Percentiles rank a stretch among this genome's conserved stretches.
Evolutionary conservation across 805 yeast species (phyloP).

Genomic region (Lipomyces spencermartinsiae): DNA sequence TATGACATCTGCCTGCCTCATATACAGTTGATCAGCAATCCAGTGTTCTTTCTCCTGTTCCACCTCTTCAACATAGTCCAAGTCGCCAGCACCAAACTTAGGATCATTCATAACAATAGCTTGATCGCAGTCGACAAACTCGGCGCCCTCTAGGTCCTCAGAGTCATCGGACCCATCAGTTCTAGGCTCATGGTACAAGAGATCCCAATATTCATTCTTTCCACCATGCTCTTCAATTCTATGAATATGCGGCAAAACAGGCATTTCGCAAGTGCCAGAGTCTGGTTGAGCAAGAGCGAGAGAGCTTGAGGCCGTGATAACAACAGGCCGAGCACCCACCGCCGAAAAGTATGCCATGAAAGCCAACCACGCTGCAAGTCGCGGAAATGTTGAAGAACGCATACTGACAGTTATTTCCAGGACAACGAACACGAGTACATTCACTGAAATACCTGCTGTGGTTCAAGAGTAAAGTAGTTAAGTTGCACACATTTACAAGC

Average conservation of each 20-base stretch:
- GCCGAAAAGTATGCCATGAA: not conserved
- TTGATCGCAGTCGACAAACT: constrained; percentile 2
- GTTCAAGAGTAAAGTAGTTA: not conserved
- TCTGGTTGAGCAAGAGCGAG: not conserved
- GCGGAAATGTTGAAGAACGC: not conserved
- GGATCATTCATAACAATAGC: not conserved
- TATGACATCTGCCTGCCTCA: not conserved
- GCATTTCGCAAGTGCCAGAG: constrained; percentile 10
- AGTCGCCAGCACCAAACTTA: constrained; percentile 13
- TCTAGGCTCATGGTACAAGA: constrained; percentile 4
- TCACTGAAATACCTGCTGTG: not conserved
- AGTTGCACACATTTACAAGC: not conserved
- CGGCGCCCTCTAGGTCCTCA: not conserved
- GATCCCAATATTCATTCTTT: constrained; percentile 2
- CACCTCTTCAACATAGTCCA: constrained; percentile 12
- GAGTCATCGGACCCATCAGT: constrained; percentile 5
- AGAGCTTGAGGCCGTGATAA: not conserved
- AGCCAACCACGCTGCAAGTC: not conserved
- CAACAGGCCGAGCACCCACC: not conserved
- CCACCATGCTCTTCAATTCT: constrained; percentile 20
- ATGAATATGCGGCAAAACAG: not conserved
- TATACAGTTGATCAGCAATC: not conserved
- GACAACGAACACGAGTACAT: not conserved
- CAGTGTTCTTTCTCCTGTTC: not conserved
- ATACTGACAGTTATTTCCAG: not conserved